Evolutionary conservation across 495 filamentous ascomycete genomes (phyloP).

Genomic region (Pyrenula massariospora): DNA sequence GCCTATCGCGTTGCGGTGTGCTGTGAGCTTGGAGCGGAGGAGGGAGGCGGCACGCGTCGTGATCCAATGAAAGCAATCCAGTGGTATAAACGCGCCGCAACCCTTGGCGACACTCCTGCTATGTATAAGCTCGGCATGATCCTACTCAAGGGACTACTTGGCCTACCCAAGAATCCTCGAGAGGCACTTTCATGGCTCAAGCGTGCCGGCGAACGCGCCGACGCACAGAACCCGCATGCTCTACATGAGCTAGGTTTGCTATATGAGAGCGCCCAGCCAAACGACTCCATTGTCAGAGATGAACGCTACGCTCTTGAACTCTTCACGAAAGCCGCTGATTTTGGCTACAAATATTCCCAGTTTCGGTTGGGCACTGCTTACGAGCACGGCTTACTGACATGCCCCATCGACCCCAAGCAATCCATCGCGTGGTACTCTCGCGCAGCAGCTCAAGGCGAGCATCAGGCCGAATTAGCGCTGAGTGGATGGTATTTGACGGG

Average conservation of each 20-base stretch:
- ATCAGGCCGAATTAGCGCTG: slow-evolving; percentile 84
- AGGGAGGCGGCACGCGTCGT: slow-evolving; percentile 80
- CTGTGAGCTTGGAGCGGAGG: slow-evolving; percentile 91
- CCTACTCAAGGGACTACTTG: slow-evolving; percentile 82
- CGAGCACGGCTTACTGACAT: slow-evolving; percentile 80
- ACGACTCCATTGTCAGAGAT: slow-evolving; percentile 66
- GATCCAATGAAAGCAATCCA: slow-evolving; percentile 90
- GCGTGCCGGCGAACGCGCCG: slow-evolving; percentile 79
- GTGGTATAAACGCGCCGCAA: slow-evolving; percentile 91
- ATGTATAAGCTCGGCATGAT: slow-evolving; percentile 99
- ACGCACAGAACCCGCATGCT: slow-evolving; percentile 86
- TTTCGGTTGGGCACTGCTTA: slow-evolving; percentile 78
- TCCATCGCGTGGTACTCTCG: slow-evolving; percentile 89
- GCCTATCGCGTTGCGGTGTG: slow-evolving; percentile 95
- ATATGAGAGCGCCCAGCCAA: slow-evolving; percentile 58
- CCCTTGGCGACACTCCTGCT: slow-evolving; percentile 78
- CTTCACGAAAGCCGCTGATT: slow-evolving; percentile 76
- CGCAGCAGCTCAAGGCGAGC: slow-evolving; percentile 87
- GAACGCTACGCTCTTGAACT: slow-evolving; percentile 65
- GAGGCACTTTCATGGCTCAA: slow-evolving; percentile 89
- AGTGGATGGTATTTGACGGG: slow-evolving; percentile 96
- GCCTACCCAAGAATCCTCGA: slow-evolving; percentile 69
- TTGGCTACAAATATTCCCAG: slow-evolving; percentile 93
- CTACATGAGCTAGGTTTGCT: slow-evolving; percentile 84
- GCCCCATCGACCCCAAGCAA: slow-evolving; percentile 65